Conservation (phyloP, 2,329 filamentous ascomycete genomes). For the Rutstroemia sydowiana region DNA sequence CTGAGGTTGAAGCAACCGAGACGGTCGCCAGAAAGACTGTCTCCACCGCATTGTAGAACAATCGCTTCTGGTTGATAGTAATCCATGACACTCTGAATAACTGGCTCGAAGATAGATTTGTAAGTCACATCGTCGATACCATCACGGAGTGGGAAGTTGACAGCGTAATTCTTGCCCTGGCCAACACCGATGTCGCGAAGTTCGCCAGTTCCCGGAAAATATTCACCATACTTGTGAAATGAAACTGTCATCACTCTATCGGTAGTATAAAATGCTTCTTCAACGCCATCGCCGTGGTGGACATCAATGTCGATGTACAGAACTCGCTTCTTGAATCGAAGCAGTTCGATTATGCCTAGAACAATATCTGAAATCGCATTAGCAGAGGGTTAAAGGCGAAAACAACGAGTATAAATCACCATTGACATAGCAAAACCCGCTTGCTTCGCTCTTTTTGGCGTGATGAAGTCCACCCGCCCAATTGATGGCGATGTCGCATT, state of each 20-base stretch:
- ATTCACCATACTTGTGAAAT: conserved; percentile 95
- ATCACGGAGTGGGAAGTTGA: conserved; percentile 87
- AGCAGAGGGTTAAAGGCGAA: conserved; percentile 25
- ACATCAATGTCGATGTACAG: conserved; percentile 97
- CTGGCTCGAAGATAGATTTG: conserved; percentile 83
- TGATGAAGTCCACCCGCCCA: conserved; percentile 97
- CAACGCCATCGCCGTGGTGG: conserved; percentile 87
- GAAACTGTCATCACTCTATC: conserved; percentile 90
- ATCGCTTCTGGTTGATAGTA: conserved; percentile 87
- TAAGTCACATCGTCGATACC: conserved; percentile 88
- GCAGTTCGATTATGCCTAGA: conserved; percentile 83
- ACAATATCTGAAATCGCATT: conserved; percentile 71
- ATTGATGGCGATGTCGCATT: conserved; percentile 95
- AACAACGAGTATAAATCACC: conserved; percentile 48
- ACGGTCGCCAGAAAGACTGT: conserved; percentile 88
- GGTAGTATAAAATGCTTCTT: conserved; percentile 88
- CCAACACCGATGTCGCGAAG: conserved; percentile 82
- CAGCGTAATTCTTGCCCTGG: conserved; percentile 77
- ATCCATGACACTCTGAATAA: conserved; percentile 78
- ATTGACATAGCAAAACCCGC: conserved; percentile 97
- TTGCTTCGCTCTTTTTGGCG: conserved; percentile 93
- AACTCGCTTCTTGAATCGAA: conserved; percentile 88
- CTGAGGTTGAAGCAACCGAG: conserved; percentile 97
- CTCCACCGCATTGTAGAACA: conserved; percentile 91
- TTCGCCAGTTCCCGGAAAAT: conserved; percentile 88